Percentiles rank a stretch among this genome's conserved stretches.
Evolutionary conservation across 306 rosid genomes (phyloP).

Genomic region (Lathyrus sativus): DNA sequence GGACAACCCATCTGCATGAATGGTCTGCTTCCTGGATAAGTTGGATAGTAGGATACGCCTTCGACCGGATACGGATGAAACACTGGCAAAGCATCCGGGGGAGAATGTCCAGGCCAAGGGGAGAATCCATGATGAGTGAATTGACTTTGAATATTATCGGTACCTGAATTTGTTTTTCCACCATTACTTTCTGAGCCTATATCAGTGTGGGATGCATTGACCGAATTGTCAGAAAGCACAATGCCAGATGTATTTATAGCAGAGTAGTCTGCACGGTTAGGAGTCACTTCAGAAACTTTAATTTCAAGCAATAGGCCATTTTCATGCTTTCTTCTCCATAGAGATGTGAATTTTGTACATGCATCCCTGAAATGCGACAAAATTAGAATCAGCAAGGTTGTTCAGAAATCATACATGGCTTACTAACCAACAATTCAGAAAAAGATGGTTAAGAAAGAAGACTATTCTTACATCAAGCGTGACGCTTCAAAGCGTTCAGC

Average conservation of each 20-base stretch:
- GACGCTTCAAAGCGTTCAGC: slow-evolving; percentile 84
- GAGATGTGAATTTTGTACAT: slow-evolving; percentile 58
- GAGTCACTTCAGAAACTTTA: slow-evolving; percentile 66
- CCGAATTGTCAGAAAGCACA: slow-evolving; percentile 47
- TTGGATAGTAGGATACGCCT: slow-evolving; percentile 82
- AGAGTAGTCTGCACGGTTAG: slow-evolving; percentile 58
- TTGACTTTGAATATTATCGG: slow-evolving; percentile 68
- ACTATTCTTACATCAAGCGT: slow-evolving; percentile 66
- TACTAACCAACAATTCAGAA: not conserved
- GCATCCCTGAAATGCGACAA: slow-evolving; percentile 65
- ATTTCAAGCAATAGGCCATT: slow-evolving; percentile 88
- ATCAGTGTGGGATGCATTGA: slow-evolving; percentile 38
- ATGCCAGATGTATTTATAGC: slow-evolving; percentile 61
- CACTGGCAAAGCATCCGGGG: slow-evolving; percentile 63
- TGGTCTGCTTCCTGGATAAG: slow-evolving; percentile 62
- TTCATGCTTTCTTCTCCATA: slow-evolving; percentile 94
- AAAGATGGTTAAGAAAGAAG: slow-evolving; percentile 27
- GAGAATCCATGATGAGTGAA: slow-evolving; percentile 71
- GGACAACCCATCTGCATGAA: slow-evolving; percentile 63
- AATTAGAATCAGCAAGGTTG: slow-evolving; percentile 27
- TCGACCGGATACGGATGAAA: slow-evolving; percentile 77
- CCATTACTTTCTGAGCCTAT: slow-evolving; percentile 55
- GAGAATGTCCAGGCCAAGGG: slow-evolving; percentile 83
- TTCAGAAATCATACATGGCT: slow-evolving; percentile 7
- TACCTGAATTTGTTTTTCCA: slow-evolving; percentile 64